Conservation (phyloP, 1,284 basidiomycete species). For the Pulveroboletus sp. region DNA sequence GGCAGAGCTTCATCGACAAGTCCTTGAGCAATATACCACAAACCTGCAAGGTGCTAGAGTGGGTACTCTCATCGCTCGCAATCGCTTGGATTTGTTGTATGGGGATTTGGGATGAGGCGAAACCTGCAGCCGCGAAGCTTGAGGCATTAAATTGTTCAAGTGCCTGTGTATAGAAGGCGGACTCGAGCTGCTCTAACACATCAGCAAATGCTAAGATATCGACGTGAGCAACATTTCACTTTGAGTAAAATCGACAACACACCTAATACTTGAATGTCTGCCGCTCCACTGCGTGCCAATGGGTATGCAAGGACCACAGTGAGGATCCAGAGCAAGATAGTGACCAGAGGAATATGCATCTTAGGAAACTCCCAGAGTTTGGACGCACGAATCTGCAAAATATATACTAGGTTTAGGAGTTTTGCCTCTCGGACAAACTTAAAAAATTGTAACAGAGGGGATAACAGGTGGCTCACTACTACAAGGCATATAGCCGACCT, state of each 20-base stretch:
- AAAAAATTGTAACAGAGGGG: neutral
- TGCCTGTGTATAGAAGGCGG: conserved; percentile 67
- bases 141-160: conserved; percentile 63
- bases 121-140: conserved; percentile 73
- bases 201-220: conserved; percentile 64
- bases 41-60: conserved; percentile 56
- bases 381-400: neutral
- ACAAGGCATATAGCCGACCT: neutral
- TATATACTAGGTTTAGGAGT: neutral
- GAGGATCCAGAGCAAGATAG: neutral
- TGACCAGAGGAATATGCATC: conserved; percentile 2
- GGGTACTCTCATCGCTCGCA: conserved; percentile 63
- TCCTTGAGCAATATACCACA: conserved; percentile 21
- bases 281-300: neutral
- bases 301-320: conserved; percentile 5
- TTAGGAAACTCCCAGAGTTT: conserved; percentile 3
- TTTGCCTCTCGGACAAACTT: conserved; percentile 6
- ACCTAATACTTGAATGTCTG: conserved; percentile 21
- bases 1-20: neutral
- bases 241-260: neutral
- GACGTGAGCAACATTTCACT: neutral
- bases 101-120: conserved; percentile 55
- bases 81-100: conserved; percentile 65
- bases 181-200: conserved; percentile 74
- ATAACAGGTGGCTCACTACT: neutral